phyloP scores from a whole-genome alignment of 2,329 filamentous ascomycete genomes.

The Myrmaecium sp. region DNA sequence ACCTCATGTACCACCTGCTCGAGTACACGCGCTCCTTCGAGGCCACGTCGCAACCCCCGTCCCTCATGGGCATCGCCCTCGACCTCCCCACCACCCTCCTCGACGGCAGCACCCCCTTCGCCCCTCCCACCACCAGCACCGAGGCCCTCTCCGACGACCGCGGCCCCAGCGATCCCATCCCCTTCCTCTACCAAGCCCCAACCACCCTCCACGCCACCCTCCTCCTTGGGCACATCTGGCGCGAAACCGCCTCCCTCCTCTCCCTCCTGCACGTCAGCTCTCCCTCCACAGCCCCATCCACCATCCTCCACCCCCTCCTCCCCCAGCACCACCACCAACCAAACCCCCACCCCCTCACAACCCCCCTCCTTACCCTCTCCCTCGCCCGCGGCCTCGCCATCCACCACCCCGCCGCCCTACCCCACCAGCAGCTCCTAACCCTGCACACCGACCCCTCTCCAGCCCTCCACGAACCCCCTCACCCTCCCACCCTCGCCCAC shows the following conservation, averaged over 20 bases:
- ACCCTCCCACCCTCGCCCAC: slow-evolving; percentile 46
- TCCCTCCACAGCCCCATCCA: not conserved
- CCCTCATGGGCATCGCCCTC: slow-evolving; percentile 64
- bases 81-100: slow-evolving; percentile 51
- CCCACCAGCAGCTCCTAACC: too few relatives aligned
- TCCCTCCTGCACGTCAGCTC: slow-evolving; percentile 27
- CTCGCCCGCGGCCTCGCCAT: too few relatives aligned
- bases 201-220: slow-evolving; percentile 65
- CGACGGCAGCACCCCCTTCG: slow-evolving; percentile 42
- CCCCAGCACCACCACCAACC: slow-evolving; percentile 24
- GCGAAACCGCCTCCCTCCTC: slow-evolving; percentile 67
- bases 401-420: too few relatives aligned
- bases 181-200: slow-evolving; percentile 76
- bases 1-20: slow-evolving; percentile 61
- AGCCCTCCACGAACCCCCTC: slow-evolving; percentile 30
- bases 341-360: slow-evolving; percentile 27
- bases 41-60: slow-evolving; percentile 26
- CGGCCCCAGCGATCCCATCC: slow-evolving; percentile 21
- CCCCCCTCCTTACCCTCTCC: slow-evolving; percentile 36
- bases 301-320: slow-evolving; percentile 2
- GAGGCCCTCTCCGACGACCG: slow-evolving; percentile 11
- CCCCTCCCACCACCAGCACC: slow-evolving; percentile 23
- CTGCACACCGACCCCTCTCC: slow-evolving; percentile 23
- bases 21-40: slow-evolving; percentile 56
- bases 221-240: slow-evolving; percentile 74